These are phyloP conservation scores for Centrapalus pauciflorus DNA, from an alignment of 129 eudicot genomes.

Conservation along the genomic window DNA sequence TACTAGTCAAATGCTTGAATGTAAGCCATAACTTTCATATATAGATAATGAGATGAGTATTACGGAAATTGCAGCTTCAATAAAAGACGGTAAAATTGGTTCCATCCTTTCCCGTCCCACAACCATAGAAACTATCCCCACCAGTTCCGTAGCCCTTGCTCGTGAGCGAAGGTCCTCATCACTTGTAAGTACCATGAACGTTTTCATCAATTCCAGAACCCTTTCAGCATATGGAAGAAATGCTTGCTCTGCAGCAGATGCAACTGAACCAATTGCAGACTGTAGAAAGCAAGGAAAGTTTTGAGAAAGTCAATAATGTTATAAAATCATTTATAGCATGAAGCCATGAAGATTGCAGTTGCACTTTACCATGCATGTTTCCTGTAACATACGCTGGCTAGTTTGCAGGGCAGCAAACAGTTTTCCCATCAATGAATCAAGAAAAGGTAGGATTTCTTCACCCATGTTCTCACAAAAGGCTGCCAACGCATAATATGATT, in stretches of 20 bases:
- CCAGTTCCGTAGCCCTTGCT: slow-evolving; percentile 97
- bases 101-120: slow-evolving; percentile 94
- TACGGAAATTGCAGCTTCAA: slow-evolving; percentile 96
- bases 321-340: not conserved
- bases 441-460: slow-evolving; percentile 87
- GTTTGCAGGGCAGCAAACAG: slow-evolving; percentile 71
- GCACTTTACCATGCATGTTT: slow-evolving; percentile 99
- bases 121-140: slow-evolving; percentile 97
- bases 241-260: slow-evolving; percentile 96
- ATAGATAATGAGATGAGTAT: not conserved
- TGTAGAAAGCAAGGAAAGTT: slow-evolving; percentile 28
- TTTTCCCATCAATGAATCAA: slow-evolving; percentile 86
- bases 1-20: not conserved
- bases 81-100: slow-evolving; percentile 83
- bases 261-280: slow-evolving; percentile 99
- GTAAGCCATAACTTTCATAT: slow-evolving; percentile 7
- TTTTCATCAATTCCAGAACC: slow-evolving; percentile 90
- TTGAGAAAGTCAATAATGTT: not conserved
- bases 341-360: not conserved
- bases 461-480: slow-evolving; percentile 99
- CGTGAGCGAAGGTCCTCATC: slow-evolving; percentile 96
- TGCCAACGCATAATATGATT: slow-evolving; percentile 94
- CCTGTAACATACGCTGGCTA: slow-evolving; percentile 84
- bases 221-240: slow-evolving; percentile 91
- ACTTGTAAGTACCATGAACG: slow-evolving; percentile 80